These are phyloP conservation scores for Dipodascopsis uninucleata DNA, from an alignment of 805 yeast species.

Conservation along the genomic window DNA sequence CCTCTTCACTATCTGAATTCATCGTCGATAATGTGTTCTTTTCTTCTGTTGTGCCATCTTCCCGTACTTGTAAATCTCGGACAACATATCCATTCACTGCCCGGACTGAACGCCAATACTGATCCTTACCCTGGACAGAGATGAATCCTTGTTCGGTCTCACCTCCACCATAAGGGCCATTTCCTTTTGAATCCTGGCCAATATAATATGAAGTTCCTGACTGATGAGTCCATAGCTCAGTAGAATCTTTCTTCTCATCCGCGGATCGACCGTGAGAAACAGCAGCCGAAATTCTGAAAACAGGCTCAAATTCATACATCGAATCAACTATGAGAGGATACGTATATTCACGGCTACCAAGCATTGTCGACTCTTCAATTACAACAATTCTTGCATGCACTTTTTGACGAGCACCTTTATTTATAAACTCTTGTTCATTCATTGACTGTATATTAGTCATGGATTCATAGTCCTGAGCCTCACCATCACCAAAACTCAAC, in stretches of 20 bases:
- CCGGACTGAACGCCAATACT: constrained; percentile 24
- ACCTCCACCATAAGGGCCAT: constrained; percentile 27
- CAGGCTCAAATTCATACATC: constrained; percentile 13
- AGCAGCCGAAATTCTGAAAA: constrained; percentile 14
- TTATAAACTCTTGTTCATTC: constrained; percentile 9
- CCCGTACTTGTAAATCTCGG: constrained; percentile 17
- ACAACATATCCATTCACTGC: constrained; percentile 21
- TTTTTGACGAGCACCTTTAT: constrained; percentile 13
- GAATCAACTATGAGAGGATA: constrained; percentile 20
- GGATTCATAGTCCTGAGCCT: not conserved
- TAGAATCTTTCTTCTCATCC: not conserved
- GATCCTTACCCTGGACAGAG: constrained; percentile 1
- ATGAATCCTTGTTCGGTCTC: constrained; percentile 19
- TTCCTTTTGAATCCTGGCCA: constrained; percentile 12
- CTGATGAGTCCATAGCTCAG: constrained; percentile 21
- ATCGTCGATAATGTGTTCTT: not conserved
- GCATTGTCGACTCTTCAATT: not conserved
- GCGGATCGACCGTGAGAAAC: constrained; percentile 10
- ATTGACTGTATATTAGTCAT: constrained; percentile 5
- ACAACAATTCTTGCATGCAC: constrained; percentile 7
- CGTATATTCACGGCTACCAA: constrained; percentile 7
- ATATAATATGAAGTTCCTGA: constrained; percentile 21
- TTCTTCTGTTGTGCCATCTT: not conserved
- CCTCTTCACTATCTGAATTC: constrained; percentile 3
- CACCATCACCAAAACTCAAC: constrained; percentile 7